Evolutionary conservation across 2,329 filamentous ascomycete species (phyloP).

Genomic region (Thielaviopsis musarum): DNA sequence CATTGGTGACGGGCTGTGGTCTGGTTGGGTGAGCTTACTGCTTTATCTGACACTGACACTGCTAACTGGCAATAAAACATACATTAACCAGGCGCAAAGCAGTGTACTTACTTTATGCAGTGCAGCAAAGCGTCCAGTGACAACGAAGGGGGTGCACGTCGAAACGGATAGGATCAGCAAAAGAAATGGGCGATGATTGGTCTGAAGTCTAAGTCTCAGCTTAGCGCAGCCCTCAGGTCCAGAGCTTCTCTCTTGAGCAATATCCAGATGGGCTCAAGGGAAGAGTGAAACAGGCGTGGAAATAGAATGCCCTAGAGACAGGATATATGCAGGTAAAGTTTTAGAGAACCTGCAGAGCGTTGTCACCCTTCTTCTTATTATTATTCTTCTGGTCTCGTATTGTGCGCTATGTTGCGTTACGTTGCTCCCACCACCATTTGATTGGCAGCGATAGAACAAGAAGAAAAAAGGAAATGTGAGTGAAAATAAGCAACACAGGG

Average conservation of each 20-base stretch:
- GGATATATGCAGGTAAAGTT: background rate
- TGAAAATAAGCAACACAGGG: background rate
- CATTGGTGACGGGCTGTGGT: background rate
- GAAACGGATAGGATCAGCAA: background rate
- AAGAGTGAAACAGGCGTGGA: background rate
- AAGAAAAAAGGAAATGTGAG: background rate
- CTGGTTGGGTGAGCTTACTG: background rate
- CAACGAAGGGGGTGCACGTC: background rate
- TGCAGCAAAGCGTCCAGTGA: background rate
- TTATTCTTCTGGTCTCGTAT: background rate
- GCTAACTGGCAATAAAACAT: background rate
- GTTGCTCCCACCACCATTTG: background rate
- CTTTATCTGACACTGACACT: background rate
- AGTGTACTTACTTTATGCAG: background rate
- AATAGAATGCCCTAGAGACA: background rate
- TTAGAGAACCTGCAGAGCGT: background rate
- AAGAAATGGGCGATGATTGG: background rate
- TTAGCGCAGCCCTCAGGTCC: background rate
- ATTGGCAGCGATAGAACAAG: background rate
- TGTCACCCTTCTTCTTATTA: background rate
- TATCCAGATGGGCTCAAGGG: background rate
- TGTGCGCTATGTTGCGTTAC: background rate
- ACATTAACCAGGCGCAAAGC: background rate
- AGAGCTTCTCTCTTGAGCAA: background rate
- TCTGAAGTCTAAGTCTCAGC: background rate